Base-by-base conservation (phyloP, 2,329 filamentous ascomycete genomes). In the Trichoderma sp. region DNA sequence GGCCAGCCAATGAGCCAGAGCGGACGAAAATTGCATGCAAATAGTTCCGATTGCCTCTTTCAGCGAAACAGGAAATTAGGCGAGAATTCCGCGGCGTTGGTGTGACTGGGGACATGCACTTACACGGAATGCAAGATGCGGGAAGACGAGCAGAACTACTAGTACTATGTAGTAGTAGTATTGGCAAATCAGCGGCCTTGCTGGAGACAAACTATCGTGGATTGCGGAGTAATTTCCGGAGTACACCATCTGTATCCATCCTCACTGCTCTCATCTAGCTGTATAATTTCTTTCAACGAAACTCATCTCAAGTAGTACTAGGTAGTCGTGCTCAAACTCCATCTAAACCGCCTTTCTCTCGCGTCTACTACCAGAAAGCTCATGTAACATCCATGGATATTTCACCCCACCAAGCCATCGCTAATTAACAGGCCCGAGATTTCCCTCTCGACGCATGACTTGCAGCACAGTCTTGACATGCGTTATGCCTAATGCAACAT, bases 1-100 rank as follows among this genome's bases (percentile, higher is more conserved):
- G 3, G 25, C 22, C 12, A 19, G 34, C 59, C 59, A 53, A 63
- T 63, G 15, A 39, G 15, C 48, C 19, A 27, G 32, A 32, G 29
- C 50, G 15, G 25, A 17, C 17, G 25, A 37, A 13, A 39, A 63
- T 63, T 53, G 48, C 59, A 63, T 35, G 25, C 10, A 63, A 63
- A 63, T 63, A 53, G 59, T 53, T 4, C 48, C 59, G 22, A 63
- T 63, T 63, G 45, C 59, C 59, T 63, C 59, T 63, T 63, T 29
- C 34, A 63, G 59, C 59, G 10, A 63, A 63, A 39, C 17, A 63
- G 59, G 59, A 19, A 53, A 63, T 39, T 53, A 10, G 8, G 25
- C 48, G 59, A 63, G 45, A 63, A 27, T 17, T 53, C 7, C 27
- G 37, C 17, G 29, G 25, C 10, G 27, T 19, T n/a, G 29, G 37